Base-by-base conservation (phyloP, 1,139 yeast genomes). In the Debaryomyces sp. region DNA sequence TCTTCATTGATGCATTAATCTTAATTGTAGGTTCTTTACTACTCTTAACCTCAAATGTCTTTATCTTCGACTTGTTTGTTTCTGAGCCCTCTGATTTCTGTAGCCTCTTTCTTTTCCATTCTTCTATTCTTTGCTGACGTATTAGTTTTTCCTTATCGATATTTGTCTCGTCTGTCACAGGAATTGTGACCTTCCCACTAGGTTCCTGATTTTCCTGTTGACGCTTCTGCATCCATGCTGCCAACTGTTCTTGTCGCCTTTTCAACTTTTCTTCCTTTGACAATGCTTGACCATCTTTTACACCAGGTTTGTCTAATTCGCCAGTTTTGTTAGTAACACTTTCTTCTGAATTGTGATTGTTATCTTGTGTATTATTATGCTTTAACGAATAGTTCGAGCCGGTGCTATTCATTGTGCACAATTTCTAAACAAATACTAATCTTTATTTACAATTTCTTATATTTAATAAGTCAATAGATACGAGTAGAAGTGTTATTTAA, bases 211-310 rank as follows among this genome's bases (percentile, higher is more conserved):
- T 54, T 33, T 61, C 66, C 43, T 64, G 67, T 43, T 65, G 64
- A 48, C 72, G 72, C 61, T 70, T 73, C 43, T 61, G 62, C 46
- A 70, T 70, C 78, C 77, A 75, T 35, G 71, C 68, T n/a, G 71
- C 72, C 41, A 74, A 56, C 52, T 69, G 70, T 52, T 74, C 77
- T 43, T 72, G 70, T 40, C 80, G 61, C 49, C 58, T 63, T 41
- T 66, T 56, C 17, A 71, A 60, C 54, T 73, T 73, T 41, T 73
- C 78, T 52, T 62, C 68, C 47, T 68, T 68, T 8, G 66, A 53
- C 35, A 65, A 43, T 17, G 47, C 56, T 22, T 50, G 55, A 34
- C 52, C 55, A 54, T 54, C 12, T 10, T 23, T 17, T 24, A 17
- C 29, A 15, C 18, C 23, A 17, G n/a, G 32, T 38, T 49, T 52